phyloP scores from a whole-genome alignment of 441 rosid genomes.

The Rhodomyrtus psidioides region DNA sequence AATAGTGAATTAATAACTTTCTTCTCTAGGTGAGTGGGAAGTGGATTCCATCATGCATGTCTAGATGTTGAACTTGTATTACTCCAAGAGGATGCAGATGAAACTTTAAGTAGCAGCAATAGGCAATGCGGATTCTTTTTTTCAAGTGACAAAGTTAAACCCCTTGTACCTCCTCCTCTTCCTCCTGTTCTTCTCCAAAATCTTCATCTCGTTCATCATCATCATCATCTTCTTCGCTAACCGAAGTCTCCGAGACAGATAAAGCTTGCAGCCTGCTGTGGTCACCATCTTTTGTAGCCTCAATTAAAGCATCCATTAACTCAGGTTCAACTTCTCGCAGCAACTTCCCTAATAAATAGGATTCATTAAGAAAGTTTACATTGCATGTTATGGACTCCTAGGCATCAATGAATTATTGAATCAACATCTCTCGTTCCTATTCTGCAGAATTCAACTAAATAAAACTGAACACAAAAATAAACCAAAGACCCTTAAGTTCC shows the following conservation, averaged over 20 bases:
- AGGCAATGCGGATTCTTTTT: not conserved
- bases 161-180: conserved; percentile 29
- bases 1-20: not conserved
- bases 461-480: rapidly evolving
- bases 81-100: not conserved
- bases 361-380: not conserved
- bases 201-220: conserved; percentile 21
- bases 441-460: not conserved
- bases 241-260: conserved; percentile 16
- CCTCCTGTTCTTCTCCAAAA: conserved; percentile 23
- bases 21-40: not conserved
- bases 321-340: conserved; percentile 70
- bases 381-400: not conserved
- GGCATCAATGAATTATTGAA: not conserved
- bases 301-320: conserved; percentile 69
- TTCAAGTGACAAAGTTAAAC: not conserved
- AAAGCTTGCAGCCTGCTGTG: conserved; percentile 40
- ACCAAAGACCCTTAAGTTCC: too few relatives aligned
- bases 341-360: conserved; percentile 41
- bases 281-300: conserved; percentile 68
- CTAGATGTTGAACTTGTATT: rapidly evolving
- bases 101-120: not conserved
- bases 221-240: conserved; percentile 12
- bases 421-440: rapidly evolving
- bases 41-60: rapidly evolving